Base-by-base conservation (phyloP, 192 early-diverging fungal genomes). In the Chytriomyces sp. region DNA sequence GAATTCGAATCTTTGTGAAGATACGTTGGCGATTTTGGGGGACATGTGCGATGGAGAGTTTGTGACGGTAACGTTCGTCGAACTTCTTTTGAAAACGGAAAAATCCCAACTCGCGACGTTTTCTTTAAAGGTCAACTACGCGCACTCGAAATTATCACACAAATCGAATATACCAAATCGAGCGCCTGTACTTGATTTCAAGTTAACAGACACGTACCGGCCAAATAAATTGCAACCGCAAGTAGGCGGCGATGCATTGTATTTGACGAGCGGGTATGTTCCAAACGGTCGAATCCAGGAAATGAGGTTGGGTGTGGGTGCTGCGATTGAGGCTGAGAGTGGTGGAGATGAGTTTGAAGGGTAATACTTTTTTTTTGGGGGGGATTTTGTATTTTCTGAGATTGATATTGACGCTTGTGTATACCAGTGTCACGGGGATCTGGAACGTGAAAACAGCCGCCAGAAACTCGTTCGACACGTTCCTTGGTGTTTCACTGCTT, bases 11-110 rank as follows among this genome's bases (percentile, higher is more conserved):
- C 28, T 35, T 35, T 35, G 2, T 35, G 64, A 62, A 69, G 77
- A 71, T 62, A 26, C 53, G 2, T 10, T 79, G 28, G 69, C 48
- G 26, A n/a, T 85, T 5, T 64, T 69, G 35, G 84, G 84, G 7
- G 84, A 85, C 57, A 78, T 80, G 76, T 85, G 81, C 50, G 79
- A 82, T 66, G 84, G 81, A 70, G 81, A 79, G 23, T 10, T 82
- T 45, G 11, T 84, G 10, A 6, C 59, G 74, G 77, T 84, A 24
- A 9, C 0, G 26, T 2, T n/a, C n/a, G n/a, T n/a, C n/a, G n/a
- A n/a, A 2, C 5, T 46, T 3, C 2, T 10, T 69, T n/a, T 18
- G 59, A 63, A 73, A 63, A 59, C 2, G 20, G 2, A 26, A 24
- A 28, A 13, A 1, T 4, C 26, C 28, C 63, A n/a, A 64, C 63